Evolutionary conservation across 2,329 filamentous ascomycete species (phyloP), one percentile per base, ranked within the genome.

Genomic region (Colletotrichum godetiae): DNA sequence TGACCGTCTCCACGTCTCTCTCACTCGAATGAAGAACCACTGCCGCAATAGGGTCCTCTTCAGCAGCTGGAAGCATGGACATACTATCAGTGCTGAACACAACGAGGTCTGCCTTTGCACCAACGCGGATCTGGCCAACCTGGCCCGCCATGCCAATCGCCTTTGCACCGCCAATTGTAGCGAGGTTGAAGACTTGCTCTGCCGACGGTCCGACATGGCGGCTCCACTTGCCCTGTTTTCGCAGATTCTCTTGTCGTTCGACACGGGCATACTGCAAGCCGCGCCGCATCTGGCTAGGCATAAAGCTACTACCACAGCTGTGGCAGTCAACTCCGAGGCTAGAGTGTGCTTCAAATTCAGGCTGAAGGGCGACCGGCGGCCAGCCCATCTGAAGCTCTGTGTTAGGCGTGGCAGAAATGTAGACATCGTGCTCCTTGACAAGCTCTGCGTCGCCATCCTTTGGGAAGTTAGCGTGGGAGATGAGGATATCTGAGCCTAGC

Each of bases 321-420:
- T 73, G 27, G 82, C 74, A 3, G 82, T 83, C 13, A 82, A 76
- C 33, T 77, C 81, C 70, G 12, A 73, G 13, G n/a, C 66, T 73
- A 6, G 79, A 77, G 2, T 60, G 55, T 4, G 66, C 59, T 27
- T 70, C 66, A 6, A 73, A 73, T 2, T 70, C 60, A 1, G 70
- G 66, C 0, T 13, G 67, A 2, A 70, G 67, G 5, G 29, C 59
- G 19, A 65, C 11, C 1, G 70, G 66, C 11, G 80, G 78, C 0
- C 82, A 81, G 0, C 81, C 83, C 86, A 88, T 88, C 73, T 89
- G 86, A 11, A 87, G 76, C 75, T 89, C 87, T 0, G 86, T 86
- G n/a, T 84, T 84, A 0, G 87, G 87, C 0, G 87, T 88, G 19
- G 79, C 81, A 2, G 84, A 85, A 19, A 88, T 77, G 57, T 80